Conservation (phyloP, 306 rosid species). For the Vigna hirtella region DNA sequence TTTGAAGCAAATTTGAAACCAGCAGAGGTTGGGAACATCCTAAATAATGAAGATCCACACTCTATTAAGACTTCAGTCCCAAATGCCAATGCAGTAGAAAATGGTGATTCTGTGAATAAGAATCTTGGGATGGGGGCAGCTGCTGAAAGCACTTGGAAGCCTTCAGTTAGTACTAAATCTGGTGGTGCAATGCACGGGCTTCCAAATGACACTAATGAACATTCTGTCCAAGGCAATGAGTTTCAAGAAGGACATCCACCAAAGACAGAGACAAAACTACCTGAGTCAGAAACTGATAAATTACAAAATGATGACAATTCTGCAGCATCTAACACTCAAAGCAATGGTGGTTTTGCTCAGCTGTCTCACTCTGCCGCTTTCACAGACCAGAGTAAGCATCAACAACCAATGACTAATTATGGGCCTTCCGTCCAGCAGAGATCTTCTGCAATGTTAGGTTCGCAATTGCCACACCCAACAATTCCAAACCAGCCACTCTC, state of each 20-base stretch:
- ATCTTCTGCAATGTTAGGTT: slow-evolving; percentile 50
- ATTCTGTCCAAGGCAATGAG: slow-evolving; percentile 51
- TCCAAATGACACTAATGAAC: slow-evolving; percentile 53
- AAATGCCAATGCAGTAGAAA: slow-evolving; percentile 49
- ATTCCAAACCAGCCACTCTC: slow-evolving; percentile 57
- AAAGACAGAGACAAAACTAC: slow-evolving; percentile 55
- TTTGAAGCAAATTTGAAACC: slow-evolving; percentile 54
- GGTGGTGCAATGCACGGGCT: slow-evolving; percentile 47
- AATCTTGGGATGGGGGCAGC: slow-evolving; percentile 55
- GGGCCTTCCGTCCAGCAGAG: slow-evolving; percentile 54
- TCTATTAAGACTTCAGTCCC: slow-evolving; percentile 43
- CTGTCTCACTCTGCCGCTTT: slow-evolving; percentile 51
- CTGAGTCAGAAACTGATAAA: slow-evolving; percentile 54
- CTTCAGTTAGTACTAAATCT: slow-evolving; percentile 41
- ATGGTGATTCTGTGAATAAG: slow-evolving; percentile 58
- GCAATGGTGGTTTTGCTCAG: slow-evolving; percentile 51
- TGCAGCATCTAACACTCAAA: slow-evolving; percentile 50
- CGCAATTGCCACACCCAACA: slow-evolving; percentile 58
- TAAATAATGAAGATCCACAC: slow-evolving; percentile 54
- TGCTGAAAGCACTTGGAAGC: slow-evolving; percentile 50
- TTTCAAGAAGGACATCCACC: slow-evolving; percentile 53
- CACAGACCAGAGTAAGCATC: slow-evolving; percentile 53
- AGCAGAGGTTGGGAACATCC: slow-evolving; percentile 50
- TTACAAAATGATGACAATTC: slow-evolving; percentile 56
- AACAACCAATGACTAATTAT: slow-evolving; percentile 45